Evolutionary conservation across 1,139 yeast species (phyloP).

Genomic region (Taphrina deformans): DNA sequence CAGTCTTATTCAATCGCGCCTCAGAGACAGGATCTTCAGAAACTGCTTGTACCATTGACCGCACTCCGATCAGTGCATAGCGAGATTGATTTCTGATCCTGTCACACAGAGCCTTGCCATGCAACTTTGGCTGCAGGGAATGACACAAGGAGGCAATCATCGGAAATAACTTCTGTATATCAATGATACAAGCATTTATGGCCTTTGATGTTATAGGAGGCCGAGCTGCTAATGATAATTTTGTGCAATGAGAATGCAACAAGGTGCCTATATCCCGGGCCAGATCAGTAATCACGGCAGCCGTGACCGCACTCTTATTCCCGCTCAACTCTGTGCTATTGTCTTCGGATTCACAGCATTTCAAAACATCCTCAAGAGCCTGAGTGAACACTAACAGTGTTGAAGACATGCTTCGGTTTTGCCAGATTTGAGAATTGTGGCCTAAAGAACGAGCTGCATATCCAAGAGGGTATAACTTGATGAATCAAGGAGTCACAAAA

Average conservation of each 20-base stretch:
- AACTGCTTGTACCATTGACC: constrained; percentile 14
- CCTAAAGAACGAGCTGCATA: no score
- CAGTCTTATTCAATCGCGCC: constrained; percentile 11
- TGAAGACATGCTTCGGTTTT: background rate
- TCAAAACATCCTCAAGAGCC: background rate
- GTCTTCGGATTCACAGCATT: background rate
- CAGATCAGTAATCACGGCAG: background rate
- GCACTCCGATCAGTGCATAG: constrained; percentile 20
- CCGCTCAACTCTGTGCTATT: no score
- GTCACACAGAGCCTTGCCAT: constrained; percentile 16
- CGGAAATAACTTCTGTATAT: constrained; percentile 15
- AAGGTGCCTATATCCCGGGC: constrained; percentile 14
- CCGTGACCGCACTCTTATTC: background rate
- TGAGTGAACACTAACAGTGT: background rate
- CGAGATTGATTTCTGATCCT: constrained; percentile 7
- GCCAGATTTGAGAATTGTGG: background rate
- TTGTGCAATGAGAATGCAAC: constrained; percentile 29
- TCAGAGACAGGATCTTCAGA: constrained; percentile 5
- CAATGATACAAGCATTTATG: constrained; percentile 8
- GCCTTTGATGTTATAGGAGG: constrained; percentile 23
- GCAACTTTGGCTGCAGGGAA: background rate
- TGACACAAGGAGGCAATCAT: constrained; percentile 5
- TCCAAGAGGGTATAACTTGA: no score
- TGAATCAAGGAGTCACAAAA: background rate
- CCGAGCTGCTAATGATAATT: constrained; percentile 23